A percentile compares a stretch with the other conserved stretches of the same genome.
phyloP scores from a whole-genome alignment of 208 protist genomes.

The Phytomonas francai region DNA sequence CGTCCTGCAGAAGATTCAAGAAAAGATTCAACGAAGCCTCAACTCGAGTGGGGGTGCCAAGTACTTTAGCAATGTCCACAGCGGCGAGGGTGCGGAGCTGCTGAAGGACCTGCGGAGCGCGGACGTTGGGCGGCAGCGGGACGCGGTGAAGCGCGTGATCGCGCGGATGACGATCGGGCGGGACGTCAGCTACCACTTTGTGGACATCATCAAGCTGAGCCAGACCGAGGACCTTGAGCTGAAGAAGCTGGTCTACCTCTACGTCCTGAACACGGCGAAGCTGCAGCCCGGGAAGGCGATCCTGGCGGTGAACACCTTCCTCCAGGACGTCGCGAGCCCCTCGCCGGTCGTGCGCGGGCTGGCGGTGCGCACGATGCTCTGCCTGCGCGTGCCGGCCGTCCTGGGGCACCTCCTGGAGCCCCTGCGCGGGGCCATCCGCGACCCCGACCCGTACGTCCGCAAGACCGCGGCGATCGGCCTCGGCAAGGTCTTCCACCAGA shows the following conservation, averaged over 20 bases:
- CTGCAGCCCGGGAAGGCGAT: constrained; percentile 97
- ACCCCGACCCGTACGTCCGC: constrained; percentile 98
- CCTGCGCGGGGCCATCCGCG: constrained; percentile 82
- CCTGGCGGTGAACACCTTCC: constrained; percentile 98
- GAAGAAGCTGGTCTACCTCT: constrained; percentile 99
- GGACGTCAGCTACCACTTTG: constrained; percentile 95
- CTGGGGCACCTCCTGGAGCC: constrained; percentile 98
- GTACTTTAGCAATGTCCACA: constrained; percentile 72
- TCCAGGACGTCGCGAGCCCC: constrained; percentile 90
- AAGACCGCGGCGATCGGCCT: constrained; percentile 99
- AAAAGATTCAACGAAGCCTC: constrained; percentile 67
- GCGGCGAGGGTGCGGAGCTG: constrained; percentile 90
- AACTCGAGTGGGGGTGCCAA: constrained; percentile 29
- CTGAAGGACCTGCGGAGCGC: constrained; percentile 88
- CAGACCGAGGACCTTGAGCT: constrained; percentile 98
- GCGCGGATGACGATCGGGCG: constrained; percentile 98
- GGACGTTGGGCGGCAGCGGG: constrained; percentile 87
- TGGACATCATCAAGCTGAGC: constrained; percentile 97
- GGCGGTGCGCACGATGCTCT: constrained; percentile 99
- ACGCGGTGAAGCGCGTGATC: constrained; percentile 98
- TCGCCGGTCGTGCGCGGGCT: constrained; percentile 98
- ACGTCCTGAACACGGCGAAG: constrained; percentile 99
- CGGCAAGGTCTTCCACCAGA: constrained; percentile 98
- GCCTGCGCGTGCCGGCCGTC: constrained; percentile 97
- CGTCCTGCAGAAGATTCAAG: constrained; percentile 61